These are phyloP conservation scores for Agapanthus africanus DNA, from an alignment of 106 monocot species.

Conservation along the genomic window DNA sequence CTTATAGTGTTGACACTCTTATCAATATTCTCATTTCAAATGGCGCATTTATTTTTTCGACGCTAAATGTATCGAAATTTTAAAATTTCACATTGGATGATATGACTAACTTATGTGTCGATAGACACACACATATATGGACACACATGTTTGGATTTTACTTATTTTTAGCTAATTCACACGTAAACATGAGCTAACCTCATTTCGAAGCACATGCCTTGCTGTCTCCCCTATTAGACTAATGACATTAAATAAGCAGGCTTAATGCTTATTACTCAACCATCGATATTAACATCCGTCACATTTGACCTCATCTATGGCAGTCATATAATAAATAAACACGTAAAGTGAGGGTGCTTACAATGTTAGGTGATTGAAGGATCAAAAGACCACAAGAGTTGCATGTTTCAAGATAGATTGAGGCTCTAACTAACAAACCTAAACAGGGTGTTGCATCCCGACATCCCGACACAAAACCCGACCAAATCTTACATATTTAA, in stretches of 20 bases:
- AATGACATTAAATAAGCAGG: not conserved
- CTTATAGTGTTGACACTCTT: too few relatives aligned
- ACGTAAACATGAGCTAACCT: not conserved
- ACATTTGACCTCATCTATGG: not conserved
- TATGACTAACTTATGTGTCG: too few relatives aligned
- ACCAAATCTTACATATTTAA: conserved; percentile 9
- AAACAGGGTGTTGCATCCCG: conserved; percentile 6
- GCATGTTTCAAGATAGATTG: not conserved
- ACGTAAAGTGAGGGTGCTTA: not conserved
- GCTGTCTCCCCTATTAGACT: not conserved
- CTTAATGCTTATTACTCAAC: not conserved
- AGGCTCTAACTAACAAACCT: conserved; percentile 4
- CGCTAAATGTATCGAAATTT: too few relatives aligned
- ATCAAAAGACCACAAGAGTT: not conserved
- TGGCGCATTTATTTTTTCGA: too few relatives aligned
- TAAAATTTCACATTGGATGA: too few relatives aligned
- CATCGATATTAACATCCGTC: not conserved
- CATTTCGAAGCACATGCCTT: not conserved
- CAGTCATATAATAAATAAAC: not conserved
- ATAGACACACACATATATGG: too few relatives aligned
- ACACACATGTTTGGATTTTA: too few relatives aligned
- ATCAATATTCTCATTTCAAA: too few relatives aligned
- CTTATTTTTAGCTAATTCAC: too few relatives aligned
- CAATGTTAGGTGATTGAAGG: not conserved
- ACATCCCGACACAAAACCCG: not conserved